phyloP scores from a whole-genome alignment of 805 yeast species.

The Kluyveromyces lactis region DNA sequence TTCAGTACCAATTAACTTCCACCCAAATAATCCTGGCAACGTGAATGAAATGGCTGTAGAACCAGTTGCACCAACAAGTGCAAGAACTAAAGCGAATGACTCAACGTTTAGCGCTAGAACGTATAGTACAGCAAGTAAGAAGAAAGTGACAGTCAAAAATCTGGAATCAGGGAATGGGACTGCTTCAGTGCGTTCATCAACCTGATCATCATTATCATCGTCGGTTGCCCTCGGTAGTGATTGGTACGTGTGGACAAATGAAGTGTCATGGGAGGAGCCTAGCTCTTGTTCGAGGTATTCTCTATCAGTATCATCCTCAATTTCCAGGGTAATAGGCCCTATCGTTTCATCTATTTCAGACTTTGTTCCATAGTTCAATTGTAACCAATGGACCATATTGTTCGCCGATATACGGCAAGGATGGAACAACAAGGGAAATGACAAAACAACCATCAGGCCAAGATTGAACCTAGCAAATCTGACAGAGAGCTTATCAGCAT shows the following conservation, averaged over 20 bases:
- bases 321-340: slow-evolving; percentile 6
- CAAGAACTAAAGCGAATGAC: slow-evolving; percentile 74
- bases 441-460: slow-evolving; percentile 64
- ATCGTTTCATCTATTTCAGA: not conserved
- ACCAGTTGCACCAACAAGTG: slow-evolving; percentile 89
- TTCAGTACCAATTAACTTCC: slow-evolving; percentile 45
- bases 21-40: slow-evolving; percentile 83
- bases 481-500: slow-evolving; percentile 40
- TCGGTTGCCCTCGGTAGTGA: slow-evolving; percentile 4
- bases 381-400: slow-evolving; percentile 49
- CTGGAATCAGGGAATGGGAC: slow-evolving; percentile 15
- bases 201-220: slow-evolving; percentile 6
- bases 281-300: slow-evolving; percentile 4
- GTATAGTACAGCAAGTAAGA: slow-evolving; percentile 43
- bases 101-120: slow-evolving; percentile 54
- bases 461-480: slow-evolving; percentile 51
- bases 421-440: slow-evolving; percentile 73
- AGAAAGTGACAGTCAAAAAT: slow-evolving; percentile 35
- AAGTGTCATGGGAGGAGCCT: not conserved
- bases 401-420: slow-evolving; percentile 71
- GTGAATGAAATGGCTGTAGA: slow-evolving; percentile 88
- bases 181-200: slow-evolving; percentile 6
- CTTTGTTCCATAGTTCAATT: slow-evolving; percentile 10
- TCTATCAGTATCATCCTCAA: slow-evolving; percentile 9
- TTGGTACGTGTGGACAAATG: slow-evolving; percentile 5